Evolutionary conservation across 164 flowering plant species (phyloP), one percentile per base, ranked within the genome.

Genomic region (Sedum album): DNA sequence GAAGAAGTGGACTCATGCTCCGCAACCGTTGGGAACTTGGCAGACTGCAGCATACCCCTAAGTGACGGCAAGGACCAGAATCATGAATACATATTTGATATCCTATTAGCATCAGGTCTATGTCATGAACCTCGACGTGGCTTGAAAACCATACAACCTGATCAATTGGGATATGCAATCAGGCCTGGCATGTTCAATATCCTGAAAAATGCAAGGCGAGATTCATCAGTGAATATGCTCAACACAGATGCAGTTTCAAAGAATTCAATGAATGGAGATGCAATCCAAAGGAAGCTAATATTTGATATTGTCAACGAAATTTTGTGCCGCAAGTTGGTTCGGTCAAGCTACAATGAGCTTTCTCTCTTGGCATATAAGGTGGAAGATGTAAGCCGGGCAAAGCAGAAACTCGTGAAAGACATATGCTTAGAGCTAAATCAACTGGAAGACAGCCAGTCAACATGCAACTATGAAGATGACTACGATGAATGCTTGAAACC

Each of bases 261-360:
- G 38, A 3, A 35, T 3, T 35, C 38, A 35, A 7, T 35, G 38
- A 76, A 46, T 0, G 66, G 53, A 55, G 80, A 85, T 67, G 86
- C 77, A 71, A 64, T 70, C 63, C 87, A 79, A 6, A 78, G 96
- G 51, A 84, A 82, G 73, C 85, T 91, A 0, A 26, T 90, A 36
- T 95, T 92, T 73, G 97, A 92, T 72, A 72, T 76, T 23, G 91
- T 90, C 18, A 86, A 84, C 74, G 97, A 92, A 68, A 81, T 88
- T 63, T 78, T 92, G 26, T 72, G 53, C 8, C 68, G 67, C 21
- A 89, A 85, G 76, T 66, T 83, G 30, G 65, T 69, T 30, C 62
- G 66, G 21, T 65, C 66, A 30, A 73, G 72, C 23, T 66, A 69
- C 30, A 53, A 72, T 38, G 79, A 75, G 69, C 77, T 79, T 17